Evolutionary conservation across 345 rosid genomes (phyloP), one percentile per base, ranked within the genome.

Genomic region (Citropsis articulata): DNA sequence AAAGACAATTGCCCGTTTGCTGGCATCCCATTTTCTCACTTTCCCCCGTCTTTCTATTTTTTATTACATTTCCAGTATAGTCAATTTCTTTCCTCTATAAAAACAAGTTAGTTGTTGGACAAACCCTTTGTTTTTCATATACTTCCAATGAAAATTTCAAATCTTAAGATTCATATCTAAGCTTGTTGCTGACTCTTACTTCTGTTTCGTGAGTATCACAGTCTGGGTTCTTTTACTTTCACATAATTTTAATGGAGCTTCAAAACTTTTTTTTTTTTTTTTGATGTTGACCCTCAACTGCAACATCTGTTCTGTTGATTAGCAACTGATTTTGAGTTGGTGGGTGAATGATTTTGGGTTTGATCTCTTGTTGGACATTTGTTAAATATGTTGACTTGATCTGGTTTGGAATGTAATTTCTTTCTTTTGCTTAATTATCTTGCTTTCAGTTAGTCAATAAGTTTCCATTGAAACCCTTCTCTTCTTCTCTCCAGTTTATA

Each of bases 201-300:
- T 48, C 57, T 72, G 30, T 30, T 27, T 78, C 69, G 80, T 81
- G 69, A 36, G 80, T 76, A 24, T 71, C 62, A 57, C 73, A 74
- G 57, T 48, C 77, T 80, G 83, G 79, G 79, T 71, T 80, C 36
- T 50, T 22, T 63, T 45, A 65, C 19, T 77, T 73, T 33, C 38
- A 63, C 12, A 19, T 28, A 75, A 75, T 42, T 42, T 75, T 9
- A 12, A 53, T 18, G 22, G 19, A 53, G 22, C 57, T 53, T 53
- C 57, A 16, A 4, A 50, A 35, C 0, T 1, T 50, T 50, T 28
- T 30, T 28, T 62, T 28, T 27, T 13, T 27, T 31, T 28, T 28
- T 16, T 28, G 9, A 5, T 28, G 36, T 30, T 63, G 33, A 63
- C 7, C 67, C 66, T 63, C 35, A 63, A 63, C 66, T 28, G 36